Evolutionary conservation across 495 filamentous ascomycete species (phyloP).

Genomic region (Hyaloscypha variabilis): DNA sequence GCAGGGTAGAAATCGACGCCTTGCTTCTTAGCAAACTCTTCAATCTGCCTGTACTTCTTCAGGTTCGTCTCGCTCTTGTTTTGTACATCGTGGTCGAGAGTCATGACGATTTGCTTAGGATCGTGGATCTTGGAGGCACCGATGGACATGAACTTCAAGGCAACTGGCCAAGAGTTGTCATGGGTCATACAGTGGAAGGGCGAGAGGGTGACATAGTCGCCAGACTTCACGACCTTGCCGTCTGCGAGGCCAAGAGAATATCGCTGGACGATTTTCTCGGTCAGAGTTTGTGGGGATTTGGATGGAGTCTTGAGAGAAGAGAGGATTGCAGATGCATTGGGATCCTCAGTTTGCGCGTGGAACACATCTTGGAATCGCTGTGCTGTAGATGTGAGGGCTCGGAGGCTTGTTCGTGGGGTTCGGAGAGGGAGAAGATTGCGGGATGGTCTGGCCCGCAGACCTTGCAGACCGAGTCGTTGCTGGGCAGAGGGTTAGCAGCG

Average conservation of each 20-base stretch:
- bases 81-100: constrained; percentile 92
- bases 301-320: constrained; percentile 42
- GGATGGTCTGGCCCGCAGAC: constrained; percentile 29
- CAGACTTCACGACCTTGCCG: constrained; percentile 71
- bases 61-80: constrained; percentile 84
- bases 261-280: constrained; percentile 89
- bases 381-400: constrained; percentile 43
- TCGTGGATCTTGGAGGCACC: constrained; percentile 34
- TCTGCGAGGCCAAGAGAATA: constrained; percentile 71
- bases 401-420: constrained; percentile 12
- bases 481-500: not conserved
- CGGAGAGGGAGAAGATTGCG: constrained; percentile 24
- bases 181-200: constrained; percentile 87
- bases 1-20: constrained; percentile 85
- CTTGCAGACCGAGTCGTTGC: constrained; percentile 30
- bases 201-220: constrained; percentile 82
- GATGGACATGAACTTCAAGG: constrained; percentile 58
- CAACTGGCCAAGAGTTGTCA: constrained; percentile 90
- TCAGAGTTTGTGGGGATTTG: constrained; percentile 73
- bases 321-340: constrained; percentile 44
- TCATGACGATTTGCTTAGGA: constrained; percentile 52
- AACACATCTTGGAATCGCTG: constrained; percentile 49
- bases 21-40: constrained; percentile 81
- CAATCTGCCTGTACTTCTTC: constrained; percentile 83
- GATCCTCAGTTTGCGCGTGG: constrained; percentile 51